These are phyloP conservation scores for Neoscytalidium dimidiatum DNA, from an alignment of 2,329 filamentous ascomycete species.

Conservation along the genomic window DNA sequence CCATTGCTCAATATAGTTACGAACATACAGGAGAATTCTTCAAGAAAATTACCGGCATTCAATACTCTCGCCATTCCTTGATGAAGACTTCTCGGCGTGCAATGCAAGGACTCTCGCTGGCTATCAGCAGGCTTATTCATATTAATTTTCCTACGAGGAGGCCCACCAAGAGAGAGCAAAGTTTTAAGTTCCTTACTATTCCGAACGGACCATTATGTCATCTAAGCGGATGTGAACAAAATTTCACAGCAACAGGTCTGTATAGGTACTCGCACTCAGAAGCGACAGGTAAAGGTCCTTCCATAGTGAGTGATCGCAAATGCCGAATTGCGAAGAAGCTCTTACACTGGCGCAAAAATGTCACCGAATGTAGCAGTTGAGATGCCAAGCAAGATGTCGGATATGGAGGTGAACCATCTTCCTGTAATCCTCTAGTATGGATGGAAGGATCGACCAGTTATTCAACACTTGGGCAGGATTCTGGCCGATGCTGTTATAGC, in stretches of 20 bases:
- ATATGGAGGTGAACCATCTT: not conserved
- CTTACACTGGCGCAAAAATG: not conserved
- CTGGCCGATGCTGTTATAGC: not conserved
- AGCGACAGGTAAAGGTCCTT: not conserved
- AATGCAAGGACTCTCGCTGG: not conserved
- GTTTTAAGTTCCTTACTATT: not conserved
- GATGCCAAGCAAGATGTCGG: not conserved
- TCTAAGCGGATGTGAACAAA: not conserved
- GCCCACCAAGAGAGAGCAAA: not conserved
- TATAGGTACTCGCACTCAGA: not conserved
- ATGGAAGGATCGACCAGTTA: not conserved
- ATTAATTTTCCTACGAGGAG: not conserved
- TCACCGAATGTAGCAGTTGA: not conserved
- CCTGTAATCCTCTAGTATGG: not conserved
- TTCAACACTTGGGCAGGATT: not conserved
- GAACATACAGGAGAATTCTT: not conserved
- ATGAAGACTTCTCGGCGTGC: not conserved
- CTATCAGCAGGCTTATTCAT: not conserved
- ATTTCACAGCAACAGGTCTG: not conserved
- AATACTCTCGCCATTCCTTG: not conserved
- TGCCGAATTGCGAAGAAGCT: not conserved
- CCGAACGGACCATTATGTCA: not conserved
- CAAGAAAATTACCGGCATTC: not conserved
- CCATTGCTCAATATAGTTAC: not conserved
- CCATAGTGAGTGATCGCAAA: not conserved